Base-by-base conservation (phyloP, 257 asterid species). In the Solanum sejunctum region DNA sequence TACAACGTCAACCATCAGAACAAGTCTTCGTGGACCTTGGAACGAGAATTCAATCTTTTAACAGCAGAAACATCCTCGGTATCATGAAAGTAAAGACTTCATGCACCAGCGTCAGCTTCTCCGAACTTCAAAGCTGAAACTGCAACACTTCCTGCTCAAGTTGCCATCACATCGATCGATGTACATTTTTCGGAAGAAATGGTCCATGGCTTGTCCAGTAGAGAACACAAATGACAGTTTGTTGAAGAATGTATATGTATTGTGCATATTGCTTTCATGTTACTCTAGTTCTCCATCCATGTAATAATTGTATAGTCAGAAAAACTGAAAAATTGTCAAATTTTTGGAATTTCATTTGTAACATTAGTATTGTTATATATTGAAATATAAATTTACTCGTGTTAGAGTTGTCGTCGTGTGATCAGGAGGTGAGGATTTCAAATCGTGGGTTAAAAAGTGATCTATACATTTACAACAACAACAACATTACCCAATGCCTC, bases 1-100 rank as follows among this genome's bases (percentile, higher is more conserved):
- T 88, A 89, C 66, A 87, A 91, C 57, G 75, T 94, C 85, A 93
- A 93, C 92, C 93, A 90, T 88, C 95, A 89, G 85, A 90, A 93
- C 78, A 96, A 92, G 88, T 91, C 93, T 73, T 85, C 92, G 1
- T 96, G 99, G 99, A 91, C 89, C 12, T 85, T 94, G 88, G 97
- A 94, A 86, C 91, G 93, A 32, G 96, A 94, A 88, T 88, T 87
- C 63, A 96, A 96, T 91, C 91, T 96, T 67, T 83, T 92, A 88
- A 90, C 95, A 18, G 82, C 82, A 52, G 82, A 78, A 78, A 26
- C 64, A 5, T 78, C 82, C 28, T 51, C 64, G 0, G 16, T 78
- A 52, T 36, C 82, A 26, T 52, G 64, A 78, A 69, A 52, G 16
- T 6, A 51, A 10, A 49, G 4, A 52, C 64, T 77, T 3, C 1